phyloP scores from a whole-genome alignment of 345 rosid species.

The Linum trigynum region DNA sequence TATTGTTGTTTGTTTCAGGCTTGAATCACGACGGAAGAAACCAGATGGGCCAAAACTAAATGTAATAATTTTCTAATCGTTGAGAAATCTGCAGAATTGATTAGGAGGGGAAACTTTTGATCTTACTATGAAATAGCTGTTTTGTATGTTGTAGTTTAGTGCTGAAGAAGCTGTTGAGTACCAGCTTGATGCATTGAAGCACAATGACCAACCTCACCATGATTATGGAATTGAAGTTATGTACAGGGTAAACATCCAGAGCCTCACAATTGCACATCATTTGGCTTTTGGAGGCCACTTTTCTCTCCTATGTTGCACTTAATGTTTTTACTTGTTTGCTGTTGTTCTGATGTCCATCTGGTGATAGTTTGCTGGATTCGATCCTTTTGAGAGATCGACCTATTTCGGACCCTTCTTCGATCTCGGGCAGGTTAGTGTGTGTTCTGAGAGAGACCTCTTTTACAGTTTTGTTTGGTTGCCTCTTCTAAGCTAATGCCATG shows the following conservation, averaged over 20 bases:
- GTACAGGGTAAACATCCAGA: slow-evolving; percentile 54
- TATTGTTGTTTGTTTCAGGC: slow-evolving; percentile 34
- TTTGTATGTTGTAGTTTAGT: slow-evolving; percentile 48
- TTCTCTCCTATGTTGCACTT: not conserved
- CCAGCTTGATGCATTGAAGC: slow-evolving; percentile 85
- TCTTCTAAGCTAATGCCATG: slow-evolving; percentile 1
- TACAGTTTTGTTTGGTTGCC: slow-evolving; percentile 4
- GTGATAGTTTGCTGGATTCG: slow-evolving; percentile 88
- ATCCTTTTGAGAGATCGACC: slow-evolving; percentile 86
- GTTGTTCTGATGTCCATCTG: not conserved
- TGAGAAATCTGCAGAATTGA: not conserved
- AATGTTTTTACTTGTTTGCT: not conserved
- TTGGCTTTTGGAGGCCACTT: not conserved
- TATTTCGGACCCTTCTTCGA: slow-evolving; percentile 93
- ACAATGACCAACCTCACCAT: slow-evolving; percentile 70
- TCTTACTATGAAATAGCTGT: not conserved
- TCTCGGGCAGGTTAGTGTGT: slow-evolving; percentile 63
- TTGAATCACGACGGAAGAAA: slow-evolving; percentile 73
- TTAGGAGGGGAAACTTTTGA: not conserved
- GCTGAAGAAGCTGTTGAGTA: slow-evolving; percentile 74
- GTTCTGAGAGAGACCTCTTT: not conserved
- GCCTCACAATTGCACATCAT: not conserved
- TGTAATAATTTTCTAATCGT: slow-evolving; percentile 31
- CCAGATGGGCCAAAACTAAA: slow-evolving; percentile 82
- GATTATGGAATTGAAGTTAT: slow-evolving; percentile 90